A percentile compares a stretch with the other conserved stretches of the same genome.
Evolutionary conservation across 2,329 filamentous ascomycete genomes (phyloP).

Genomic region (Coniochaeta hoffmannii): DNA sequence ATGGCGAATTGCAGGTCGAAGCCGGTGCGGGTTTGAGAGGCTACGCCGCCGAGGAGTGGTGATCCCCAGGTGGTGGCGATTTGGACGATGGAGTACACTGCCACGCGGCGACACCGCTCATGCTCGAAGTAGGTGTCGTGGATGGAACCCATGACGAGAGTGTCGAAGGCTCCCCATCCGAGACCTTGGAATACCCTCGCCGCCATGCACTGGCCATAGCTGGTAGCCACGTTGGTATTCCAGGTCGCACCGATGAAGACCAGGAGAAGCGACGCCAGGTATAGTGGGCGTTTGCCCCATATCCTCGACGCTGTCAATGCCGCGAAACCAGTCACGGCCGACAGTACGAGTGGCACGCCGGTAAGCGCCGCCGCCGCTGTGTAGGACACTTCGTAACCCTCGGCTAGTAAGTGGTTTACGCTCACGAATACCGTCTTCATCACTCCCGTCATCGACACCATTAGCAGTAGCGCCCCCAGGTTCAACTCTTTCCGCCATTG

Average conservation of each 20-base stretch:
- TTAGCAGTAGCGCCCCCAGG: conserved; percentile 37
- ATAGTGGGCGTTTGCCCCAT: conserved; percentile 46
- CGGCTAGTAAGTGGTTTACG: conserved; percentile 36
- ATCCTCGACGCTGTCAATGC: conserved; percentile 35
- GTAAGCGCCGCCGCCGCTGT: conserved; percentile 41
- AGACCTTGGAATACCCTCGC: conserved; percentile 48
- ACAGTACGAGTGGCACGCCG: conserved; percentile 43
- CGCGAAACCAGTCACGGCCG: conserved; percentile 34
- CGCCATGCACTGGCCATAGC: conserved; percentile 39
- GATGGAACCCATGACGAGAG: conserved; percentile 42
- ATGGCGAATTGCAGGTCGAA: conserved; percentile 44
- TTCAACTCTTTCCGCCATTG: conserved; percentile 45
- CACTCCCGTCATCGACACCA: conserved; percentile 37
- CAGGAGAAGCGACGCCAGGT: conserved; percentile 35
- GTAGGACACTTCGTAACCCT: conserved; percentile 36
- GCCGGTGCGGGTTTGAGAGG: conserved; percentile 30
- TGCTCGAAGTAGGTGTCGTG: conserved; percentile 53
- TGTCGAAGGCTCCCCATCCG: conserved; percentile 53
- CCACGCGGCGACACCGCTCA: conserved; percentile 36
- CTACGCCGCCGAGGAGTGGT: conserved; percentile 44
- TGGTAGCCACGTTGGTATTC: conserved; percentile 35
- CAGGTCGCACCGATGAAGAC: conserved; percentile 43
- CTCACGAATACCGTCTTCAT: conserved; percentile 48
- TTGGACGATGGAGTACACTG: conserved; percentile 36
- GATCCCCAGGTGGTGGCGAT: conserved; percentile 44